A percentile compares a stretch with the other conserved stretches of the same genome.
phyloP scores from a whole-genome alignment of 2,329 filamentous ascomycete species.

The Penicillium sp. region DNA sequence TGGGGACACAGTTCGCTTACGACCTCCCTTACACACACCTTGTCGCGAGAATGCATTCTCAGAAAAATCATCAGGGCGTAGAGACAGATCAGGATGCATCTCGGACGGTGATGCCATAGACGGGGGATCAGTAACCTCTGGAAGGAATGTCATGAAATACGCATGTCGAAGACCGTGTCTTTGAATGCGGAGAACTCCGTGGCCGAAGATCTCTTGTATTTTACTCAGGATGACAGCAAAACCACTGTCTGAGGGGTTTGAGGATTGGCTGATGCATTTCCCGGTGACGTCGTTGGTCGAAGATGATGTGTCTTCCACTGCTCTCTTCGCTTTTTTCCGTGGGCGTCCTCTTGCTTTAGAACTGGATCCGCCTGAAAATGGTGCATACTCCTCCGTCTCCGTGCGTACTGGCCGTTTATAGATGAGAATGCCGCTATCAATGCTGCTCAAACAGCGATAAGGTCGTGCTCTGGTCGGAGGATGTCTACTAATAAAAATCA shows the following conservation, averaged over 20 bases:
- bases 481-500: too few relatives aligned
- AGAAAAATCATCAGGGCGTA: not conserved
- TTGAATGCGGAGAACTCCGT: not conserved
- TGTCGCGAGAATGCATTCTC: not conserved
- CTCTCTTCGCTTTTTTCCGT: not conserved
- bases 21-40: not conserved
- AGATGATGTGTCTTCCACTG: not conserved
- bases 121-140: not conserved
- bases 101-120: too few relatives aligned
- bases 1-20: conserved; percentile 2
- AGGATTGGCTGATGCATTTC: too few relatives aligned
- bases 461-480: not conserved
- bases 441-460: too few relatives aligned
- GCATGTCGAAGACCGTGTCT: not conserved
- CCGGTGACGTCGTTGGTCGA: not conserved
- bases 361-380: not conserved
- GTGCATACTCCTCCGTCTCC: too few relatives aligned
- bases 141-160: not conserved
- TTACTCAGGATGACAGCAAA: not conserved
- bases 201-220: not conserved
- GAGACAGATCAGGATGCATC: not conserved
- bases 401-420: too few relatives aligned
- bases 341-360: not conserved
- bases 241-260: not conserved
- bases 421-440: not conserved